Evolutionary conservation across 2,329 filamentous ascomycete genomes (phyloP).

Genomic region (Cladosporium oxysporum): DNA sequence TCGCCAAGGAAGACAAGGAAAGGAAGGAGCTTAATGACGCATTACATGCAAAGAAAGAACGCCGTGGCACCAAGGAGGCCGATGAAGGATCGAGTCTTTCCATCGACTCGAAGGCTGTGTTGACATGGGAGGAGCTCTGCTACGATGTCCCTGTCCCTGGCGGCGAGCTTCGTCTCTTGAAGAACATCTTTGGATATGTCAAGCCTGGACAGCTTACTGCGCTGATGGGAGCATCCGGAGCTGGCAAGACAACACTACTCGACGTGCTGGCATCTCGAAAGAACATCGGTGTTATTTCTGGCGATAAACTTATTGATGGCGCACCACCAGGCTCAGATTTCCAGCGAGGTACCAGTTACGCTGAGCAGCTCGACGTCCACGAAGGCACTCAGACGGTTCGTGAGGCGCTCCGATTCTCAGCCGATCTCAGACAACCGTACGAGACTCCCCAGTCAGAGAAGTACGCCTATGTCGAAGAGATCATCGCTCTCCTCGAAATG

Average conservation of each 20-base stretch:
- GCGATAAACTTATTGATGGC: slow-evolving; percentile 65
- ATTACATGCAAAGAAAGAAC: slow-evolving; percentile 60
- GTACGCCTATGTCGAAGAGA: slow-evolving; percentile 65
- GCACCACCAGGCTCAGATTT: slow-evolving; percentile 56
- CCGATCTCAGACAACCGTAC: slow-evolving; percentile 62
- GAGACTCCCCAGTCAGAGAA: slow-evolving; percentile 61
- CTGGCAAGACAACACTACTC: slow-evolving; percentile 82
- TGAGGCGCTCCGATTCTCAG: slow-evolving; percentile 67
- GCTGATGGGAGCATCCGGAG: slow-evolving; percentile 60
- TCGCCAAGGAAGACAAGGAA: slow-evolving; percentile 69
- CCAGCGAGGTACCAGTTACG: slow-evolving; percentile 65
- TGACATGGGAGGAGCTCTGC: slow-evolving; percentile 56
- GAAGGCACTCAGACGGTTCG: slow-evolving; percentile 63
- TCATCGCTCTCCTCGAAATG: slow-evolving; percentile 66
- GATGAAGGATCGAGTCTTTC: slow-evolving; percentile 49
- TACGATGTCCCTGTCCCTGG: slow-evolving; percentile 52
- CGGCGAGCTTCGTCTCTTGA: slow-evolving; percentile 48
- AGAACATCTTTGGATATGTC: slow-evolving; percentile 52
- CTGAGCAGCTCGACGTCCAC: slow-evolving; percentile 67
- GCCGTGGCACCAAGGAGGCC: slow-evolving; percentile 44
- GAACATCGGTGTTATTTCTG: slow-evolving; percentile 64
- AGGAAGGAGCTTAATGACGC: slow-evolving; percentile 65
- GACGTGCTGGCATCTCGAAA: slow-evolving; percentile 71
- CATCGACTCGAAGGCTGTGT: slow-evolving; percentile 56
- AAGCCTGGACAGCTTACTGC: slow-evolving; percentile 53